Percentiles rank a stretch among this genome's conserved stretches.
phyloP scores from a whole-genome alignment of 2,329 filamentous ascomycete species.

The Calonectria crousiana region DNA sequence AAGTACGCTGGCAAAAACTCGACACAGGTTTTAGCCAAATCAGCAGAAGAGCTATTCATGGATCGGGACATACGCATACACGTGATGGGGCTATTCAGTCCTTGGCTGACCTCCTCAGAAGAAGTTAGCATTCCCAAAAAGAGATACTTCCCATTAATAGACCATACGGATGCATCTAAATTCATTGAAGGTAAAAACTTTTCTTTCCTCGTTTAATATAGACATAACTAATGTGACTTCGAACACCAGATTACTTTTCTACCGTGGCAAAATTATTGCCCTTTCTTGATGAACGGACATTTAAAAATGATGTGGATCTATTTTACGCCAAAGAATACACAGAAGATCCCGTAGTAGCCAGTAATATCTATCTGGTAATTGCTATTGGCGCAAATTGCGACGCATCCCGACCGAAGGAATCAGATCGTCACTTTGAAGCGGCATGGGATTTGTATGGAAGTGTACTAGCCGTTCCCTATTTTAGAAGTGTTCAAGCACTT shows the following conservation, averaged over 20 bases:
- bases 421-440: neutral
- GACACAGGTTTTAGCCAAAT: neutral
- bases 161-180: neutral
- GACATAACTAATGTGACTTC: neutral
- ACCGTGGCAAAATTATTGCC: neutral
- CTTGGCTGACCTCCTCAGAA: neutral
- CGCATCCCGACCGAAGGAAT: neutral
- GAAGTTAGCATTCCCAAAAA: neutral
- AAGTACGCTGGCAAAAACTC: neutral
- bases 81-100: neutral
- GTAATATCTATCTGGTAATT: neutral
- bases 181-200: neutral
- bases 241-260: neutral
- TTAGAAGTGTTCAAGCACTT: neutral
- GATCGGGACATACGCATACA: neutral
- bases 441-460: neutral
- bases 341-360: neutral
- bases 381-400: neutral
- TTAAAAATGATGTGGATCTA: neutral
- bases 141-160: neutral
- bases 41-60: neutral
- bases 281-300: neutral
- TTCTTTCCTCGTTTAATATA: no score
- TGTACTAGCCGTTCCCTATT: neutral
- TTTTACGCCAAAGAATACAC: neutral